phyloP scores from a whole-genome alignment of 2,329 filamentous ascomycete genomes.

The Aspergillus amoenus region DNA sequence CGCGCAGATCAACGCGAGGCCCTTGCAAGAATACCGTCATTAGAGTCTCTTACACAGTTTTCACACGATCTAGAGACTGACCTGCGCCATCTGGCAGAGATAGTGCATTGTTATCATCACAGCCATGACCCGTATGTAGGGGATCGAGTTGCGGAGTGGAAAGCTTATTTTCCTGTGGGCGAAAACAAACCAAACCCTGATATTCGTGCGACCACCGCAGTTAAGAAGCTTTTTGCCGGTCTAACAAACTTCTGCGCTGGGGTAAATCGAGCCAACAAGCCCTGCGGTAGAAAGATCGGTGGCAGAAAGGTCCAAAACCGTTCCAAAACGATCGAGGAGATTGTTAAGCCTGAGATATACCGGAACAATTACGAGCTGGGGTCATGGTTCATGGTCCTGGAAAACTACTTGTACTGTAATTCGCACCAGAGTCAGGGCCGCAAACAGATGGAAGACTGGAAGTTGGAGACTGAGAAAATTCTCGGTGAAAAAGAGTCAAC shows the following conservation, averaged over 20 bases:
- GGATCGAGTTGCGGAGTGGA: not conserved
- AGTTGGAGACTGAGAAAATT: not conserved
- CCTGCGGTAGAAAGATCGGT: not conserved
- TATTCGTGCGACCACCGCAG: not conserved
- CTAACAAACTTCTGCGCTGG: too few relatives aligned
- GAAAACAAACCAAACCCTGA: not conserved
- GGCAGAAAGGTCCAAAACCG: slow-evolving; percentile 3
- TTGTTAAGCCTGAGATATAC: not conserved
- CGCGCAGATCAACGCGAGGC: not conserved
- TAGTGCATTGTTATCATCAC: slow-evolving; percentile 1
- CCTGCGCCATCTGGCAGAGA: not conserved
- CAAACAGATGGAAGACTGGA: not conserved
- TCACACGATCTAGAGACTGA: not conserved
- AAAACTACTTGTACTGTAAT: not conserved
- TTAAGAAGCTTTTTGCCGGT: not conserved
- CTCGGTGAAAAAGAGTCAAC: not conserved
- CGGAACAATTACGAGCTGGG: not conserved
- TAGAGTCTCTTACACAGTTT: not conserved
- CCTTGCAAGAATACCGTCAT: not conserved
- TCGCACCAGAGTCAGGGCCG: not conserved
- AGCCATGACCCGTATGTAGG: not conserved
- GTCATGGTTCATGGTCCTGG: not conserved
- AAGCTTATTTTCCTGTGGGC: not conserved
- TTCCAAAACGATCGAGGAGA: slow-evolving; percentile 1
- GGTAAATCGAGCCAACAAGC: too few relatives aligned